phyloP scores from a whole-genome alignment of 805 yeast species.

The Helenozyma baotianmanensis region DNA sequence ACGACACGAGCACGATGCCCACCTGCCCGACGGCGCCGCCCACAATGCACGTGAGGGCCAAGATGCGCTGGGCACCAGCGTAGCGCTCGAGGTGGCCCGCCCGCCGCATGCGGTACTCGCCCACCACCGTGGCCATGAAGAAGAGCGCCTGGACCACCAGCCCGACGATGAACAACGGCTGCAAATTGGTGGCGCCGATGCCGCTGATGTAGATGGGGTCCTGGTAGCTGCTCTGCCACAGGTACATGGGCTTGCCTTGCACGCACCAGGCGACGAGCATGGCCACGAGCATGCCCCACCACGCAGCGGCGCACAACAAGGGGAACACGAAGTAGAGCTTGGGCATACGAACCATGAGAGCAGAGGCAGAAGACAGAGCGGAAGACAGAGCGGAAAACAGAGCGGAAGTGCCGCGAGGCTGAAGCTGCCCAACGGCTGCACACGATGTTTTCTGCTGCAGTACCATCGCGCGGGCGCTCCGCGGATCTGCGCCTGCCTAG shows the following conservation, averaged over 20 bases:
- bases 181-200: constrained; percentile 81
- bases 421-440: no score
- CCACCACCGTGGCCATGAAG: constrained; percentile 56
- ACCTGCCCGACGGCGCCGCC: constrained; percentile 58
- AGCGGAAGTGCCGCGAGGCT: no score
- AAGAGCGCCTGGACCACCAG: constrained; percentile 74
- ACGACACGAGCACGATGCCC: constrained; percentile 69
- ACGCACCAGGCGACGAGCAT: constrained; percentile 72
- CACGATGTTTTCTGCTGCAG: no score
- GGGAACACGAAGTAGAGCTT: constrained; percentile 62
- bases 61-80: constrained; percentile 38
- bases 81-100: constrained; percentile 53
- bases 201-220: constrained; percentile 72
- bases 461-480: no score
- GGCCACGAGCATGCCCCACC: constrained; percentile 92
- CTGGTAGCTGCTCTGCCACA: constrained; percentile 43
- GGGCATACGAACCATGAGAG: no score
- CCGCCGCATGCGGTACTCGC: constrained; percentile 61
- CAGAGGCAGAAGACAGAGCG: no score
- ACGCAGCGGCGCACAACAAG: constrained; percentile 56
- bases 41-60: constrained; percentile 39
- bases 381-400: no score
- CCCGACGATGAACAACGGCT: constrained; percentile 79
- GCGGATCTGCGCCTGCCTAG: no score
- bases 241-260: constrained; percentile 72